These are phyloP conservation scores for Ceratonia siliqua DNA, from an alignment of 306 rosid genomes.

Conservation along the genomic window DNA sequence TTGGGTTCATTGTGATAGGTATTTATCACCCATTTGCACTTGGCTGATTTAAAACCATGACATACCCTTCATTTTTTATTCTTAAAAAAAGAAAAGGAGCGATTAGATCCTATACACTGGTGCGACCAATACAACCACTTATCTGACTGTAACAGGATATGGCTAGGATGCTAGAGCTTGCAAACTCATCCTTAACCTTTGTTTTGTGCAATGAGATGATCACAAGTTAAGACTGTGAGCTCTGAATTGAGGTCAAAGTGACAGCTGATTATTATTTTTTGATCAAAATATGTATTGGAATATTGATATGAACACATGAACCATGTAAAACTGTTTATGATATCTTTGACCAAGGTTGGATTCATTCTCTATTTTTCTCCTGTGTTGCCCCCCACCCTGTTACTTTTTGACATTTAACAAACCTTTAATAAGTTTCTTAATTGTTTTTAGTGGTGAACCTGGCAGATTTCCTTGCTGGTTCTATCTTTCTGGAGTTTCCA, in stretches of 20 bases:
- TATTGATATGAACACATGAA: constrained; percentile 6
- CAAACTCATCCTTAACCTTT: constrained; percentile 2
- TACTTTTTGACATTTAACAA: constrained; percentile 23
- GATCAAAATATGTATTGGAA: constrained; percentile 7
- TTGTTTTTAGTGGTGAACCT: constrained; percentile 30
- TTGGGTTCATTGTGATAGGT: neutral
- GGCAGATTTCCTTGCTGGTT: constrained; percentile 81
- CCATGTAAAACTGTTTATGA: constrained; percentile 6
- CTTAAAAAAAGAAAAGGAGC: constrained; percentile 3
- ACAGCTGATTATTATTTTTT: neutral
- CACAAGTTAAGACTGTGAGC: constrained; percentile 3
- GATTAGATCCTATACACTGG: neutral
- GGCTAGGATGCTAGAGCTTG: constrained; percentile 22
- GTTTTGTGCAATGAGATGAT: constrained; percentile 1
- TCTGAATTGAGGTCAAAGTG: constrained; percentile 1
- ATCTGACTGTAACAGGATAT: constrained; percentile 25
- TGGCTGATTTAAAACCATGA: constrained; percentile 25
- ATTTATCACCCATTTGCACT: constrained; percentile 17
- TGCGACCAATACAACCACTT: constrained; percentile 5
- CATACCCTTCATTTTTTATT: neutral
- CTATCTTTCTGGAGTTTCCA: constrained; percentile 93
- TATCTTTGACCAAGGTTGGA: constrained; percentile 10
- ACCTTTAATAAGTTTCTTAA: constrained; percentile 24
- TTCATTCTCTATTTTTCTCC: constrained; percentile 11
- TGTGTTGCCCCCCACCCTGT: neutral